Base-by-base conservation (phyloP, 73 alveolate species). In the Tetrahymena borealis region DNA sequence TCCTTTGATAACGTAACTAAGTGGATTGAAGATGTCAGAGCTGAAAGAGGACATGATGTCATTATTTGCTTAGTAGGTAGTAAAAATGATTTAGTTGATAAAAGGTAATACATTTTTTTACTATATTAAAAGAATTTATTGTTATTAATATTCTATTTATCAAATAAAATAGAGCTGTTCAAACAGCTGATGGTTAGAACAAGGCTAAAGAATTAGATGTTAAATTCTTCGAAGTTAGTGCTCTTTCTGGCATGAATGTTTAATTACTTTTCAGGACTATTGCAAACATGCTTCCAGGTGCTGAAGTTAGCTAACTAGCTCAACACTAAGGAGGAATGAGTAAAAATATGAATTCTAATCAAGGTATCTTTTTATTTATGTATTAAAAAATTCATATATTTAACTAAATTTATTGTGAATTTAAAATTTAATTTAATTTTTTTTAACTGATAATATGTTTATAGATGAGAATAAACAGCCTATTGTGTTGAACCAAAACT, bases 1-100 rank as follows among this genome's bases (percentile, higher is more conserved):
- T 41, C 97, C 39, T 97, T 96, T 94, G 93, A 91, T 4, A 95
- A 94, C 90, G 98, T 95, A 37, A 94, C 79, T 32, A 97, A 96
- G 77, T 97, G 99, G 98, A 94, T 97, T 18, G 98, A 97, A 77
- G 99, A 97, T 94, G 99, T 98, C 16, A 94, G 97, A 31, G 90
- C 96, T 38, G 97, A 97, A 33, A 91, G 98, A 43, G 99, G 99
- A 18, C 94, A 91, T 12, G 98, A 97, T 92, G 98, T 97, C 40
- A 91, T 97, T 10, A 96, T 97, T 35, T 96, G 97, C 43, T 91
- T 97, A 15, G 98, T 97, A 33, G 99, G 98, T 3, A 97, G 96
- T 79, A 97, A 97, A 91, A 97, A 93, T 37, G 99, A 97, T 91
- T 90, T 93, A 40, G 35, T 60, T 60, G 98, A 97, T 12, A 97